Evolutionary conservation across 2,329 filamentous ascomycete genomes (phyloP).

Genomic region (Colletotrichum gloeosporioides): DNA sequence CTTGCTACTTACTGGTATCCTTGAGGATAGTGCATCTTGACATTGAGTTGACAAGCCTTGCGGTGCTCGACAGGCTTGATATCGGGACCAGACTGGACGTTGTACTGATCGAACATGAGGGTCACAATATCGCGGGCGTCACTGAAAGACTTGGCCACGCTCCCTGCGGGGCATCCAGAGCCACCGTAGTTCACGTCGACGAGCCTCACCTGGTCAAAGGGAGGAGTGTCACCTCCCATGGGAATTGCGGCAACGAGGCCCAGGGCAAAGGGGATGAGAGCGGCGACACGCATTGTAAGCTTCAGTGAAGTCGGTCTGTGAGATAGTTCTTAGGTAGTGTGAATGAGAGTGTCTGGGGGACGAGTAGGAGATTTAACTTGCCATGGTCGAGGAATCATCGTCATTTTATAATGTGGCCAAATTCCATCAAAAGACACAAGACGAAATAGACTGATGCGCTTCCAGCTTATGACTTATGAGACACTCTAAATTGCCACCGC

Average conservation of each 20-base stretch:
- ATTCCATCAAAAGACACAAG: not conserved
- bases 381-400: not conserved
- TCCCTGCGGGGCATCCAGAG: conserved; percentile 30
- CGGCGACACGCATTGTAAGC: not conserved
- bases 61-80: conserved; percentile 47
- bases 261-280: not conserved
- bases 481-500: not conserved
- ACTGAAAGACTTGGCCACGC: conserved; percentile 28
- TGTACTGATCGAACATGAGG: conserved; percentile 56
- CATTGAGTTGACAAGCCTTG: conserved; percentile 60
- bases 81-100: conserved; percentile 52
- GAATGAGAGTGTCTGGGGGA: not conserved
- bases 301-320: not conserved
- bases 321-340: not conserved
- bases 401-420: not conserved
- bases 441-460: not conserved
- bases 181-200: conserved; percentile 29
- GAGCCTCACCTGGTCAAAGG: conserved; percentile 30
- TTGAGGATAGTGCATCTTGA: conserved; percentile 54
- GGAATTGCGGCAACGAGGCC: conserved; percentile 7
- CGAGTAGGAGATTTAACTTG: not conserved
- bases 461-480: not conserved
- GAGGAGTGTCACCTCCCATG: conserved; percentile 16
- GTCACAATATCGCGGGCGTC: conserved; percentile 41
- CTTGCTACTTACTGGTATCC: conserved; percentile 48